phyloP scores from a whole-genome alignment of 768 basidiomycete genomes.

The Hygrocybe punicea region DNA sequence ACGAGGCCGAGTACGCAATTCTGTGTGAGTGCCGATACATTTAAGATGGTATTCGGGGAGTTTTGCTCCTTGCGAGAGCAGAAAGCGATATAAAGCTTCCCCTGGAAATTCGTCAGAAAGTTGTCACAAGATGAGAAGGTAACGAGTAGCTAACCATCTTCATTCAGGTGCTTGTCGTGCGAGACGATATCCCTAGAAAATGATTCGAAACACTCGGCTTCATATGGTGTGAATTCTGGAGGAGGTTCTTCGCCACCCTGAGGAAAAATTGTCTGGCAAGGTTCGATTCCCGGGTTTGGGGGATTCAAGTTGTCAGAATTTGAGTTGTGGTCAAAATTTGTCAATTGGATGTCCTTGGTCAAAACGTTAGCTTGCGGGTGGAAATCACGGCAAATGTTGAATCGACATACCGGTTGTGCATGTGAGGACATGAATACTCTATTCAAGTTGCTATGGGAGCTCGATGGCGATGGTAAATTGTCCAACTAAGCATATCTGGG shows the following conservation, averaged over 20 bases:
- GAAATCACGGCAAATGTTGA: no score
- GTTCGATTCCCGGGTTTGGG: not conserved
- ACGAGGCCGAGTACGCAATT: constrained; percentile 46
- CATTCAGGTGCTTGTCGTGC: constrained; percentile 66
- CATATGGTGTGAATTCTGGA: constrained; percentile 59
- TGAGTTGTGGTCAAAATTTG: not conserved
- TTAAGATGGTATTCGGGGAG: constrained; percentile 47
- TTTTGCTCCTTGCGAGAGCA: constrained; percentile 52
- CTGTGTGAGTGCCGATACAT: constrained; percentile 54
- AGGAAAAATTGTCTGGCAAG: not conserved
- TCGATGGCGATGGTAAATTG: no score
- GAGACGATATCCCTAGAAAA: constrained; percentile 54
- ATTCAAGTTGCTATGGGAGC: no score
- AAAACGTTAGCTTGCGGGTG: no score
- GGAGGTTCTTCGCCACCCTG: constrained; percentile 47
- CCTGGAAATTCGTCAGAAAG: constrained; percentile 35
- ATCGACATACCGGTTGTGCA: no score
- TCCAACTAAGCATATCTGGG: no score
- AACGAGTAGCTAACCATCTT: constrained; percentile 45
- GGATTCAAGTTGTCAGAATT: not conserved
- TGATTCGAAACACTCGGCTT: constrained; percentile 57
- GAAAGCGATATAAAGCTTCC: constrained; percentile 70
- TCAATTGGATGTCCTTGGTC: not conserved
- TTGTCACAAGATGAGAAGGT: constrained; percentile 1
- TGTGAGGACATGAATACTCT: no score